A percentile compares a stretch with the other conserved stretches of the same genome.
Evolutionary conservation across 108 stramenopile genomes (phyloP).

Genomic region (Cyclostephanos tholiformis): DNA sequence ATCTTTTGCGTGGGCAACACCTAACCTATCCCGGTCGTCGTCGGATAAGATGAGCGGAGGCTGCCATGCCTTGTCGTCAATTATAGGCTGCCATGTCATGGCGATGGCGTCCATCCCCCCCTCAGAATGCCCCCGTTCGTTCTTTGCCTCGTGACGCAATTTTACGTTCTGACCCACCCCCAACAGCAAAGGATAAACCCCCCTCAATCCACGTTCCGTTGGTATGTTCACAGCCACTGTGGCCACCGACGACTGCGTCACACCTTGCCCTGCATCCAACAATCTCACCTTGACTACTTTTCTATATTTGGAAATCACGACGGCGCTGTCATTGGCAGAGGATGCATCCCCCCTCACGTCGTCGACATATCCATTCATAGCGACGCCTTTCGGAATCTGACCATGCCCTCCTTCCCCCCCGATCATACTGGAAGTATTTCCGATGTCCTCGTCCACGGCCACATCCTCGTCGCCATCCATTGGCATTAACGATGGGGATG

Average conservation of each 20-base stretch:
- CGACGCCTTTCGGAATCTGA: no score
- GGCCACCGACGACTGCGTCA: background rate
- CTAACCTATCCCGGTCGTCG: background rate
- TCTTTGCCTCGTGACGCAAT: background rate
- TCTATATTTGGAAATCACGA: background rate
- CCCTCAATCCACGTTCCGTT: background rate
- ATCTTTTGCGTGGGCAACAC: background rate
- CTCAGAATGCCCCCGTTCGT: background rate
- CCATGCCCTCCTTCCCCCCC: no score
- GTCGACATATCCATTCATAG: no score
- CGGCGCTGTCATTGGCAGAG: no score
- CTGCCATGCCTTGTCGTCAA: background rate
- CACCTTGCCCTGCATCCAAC: background rate
- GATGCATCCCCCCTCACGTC: no score
- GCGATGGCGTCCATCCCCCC: background rate
- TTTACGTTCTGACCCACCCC: constrained; percentile 1
- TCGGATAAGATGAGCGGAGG: constrained; percentile 4
- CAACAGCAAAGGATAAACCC: background rate
- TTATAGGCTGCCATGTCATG: background rate
- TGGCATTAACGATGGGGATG: no score
- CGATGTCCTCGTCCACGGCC: no score
- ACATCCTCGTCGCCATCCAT: no score
- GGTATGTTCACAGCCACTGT: constrained; percentile 3
- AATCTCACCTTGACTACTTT: constrained; percentile 9
- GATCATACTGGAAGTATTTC: no score